phyloP scores from a whole-genome alignment of 2,329 filamentous ascomycete genomes.

The Neopestalotiopsis rosae region DNA sequence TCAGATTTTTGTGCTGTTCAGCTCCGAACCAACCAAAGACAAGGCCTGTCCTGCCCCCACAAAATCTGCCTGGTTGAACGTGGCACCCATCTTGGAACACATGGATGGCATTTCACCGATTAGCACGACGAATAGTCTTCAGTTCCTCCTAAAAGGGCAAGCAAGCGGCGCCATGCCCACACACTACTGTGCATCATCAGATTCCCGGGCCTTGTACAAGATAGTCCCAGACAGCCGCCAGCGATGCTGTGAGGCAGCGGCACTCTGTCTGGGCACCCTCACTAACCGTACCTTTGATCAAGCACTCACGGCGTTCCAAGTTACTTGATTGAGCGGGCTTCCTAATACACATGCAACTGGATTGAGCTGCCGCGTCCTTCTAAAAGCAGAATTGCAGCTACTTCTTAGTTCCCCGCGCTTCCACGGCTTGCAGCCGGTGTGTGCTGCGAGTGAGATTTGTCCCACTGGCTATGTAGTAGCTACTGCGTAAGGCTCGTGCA shows the following conservation, averaged over 20 bases:
- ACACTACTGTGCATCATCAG: slow-evolving; percentile 1
- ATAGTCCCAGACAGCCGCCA: background rate
- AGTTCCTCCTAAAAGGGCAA: background rate
- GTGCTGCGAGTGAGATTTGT: background rate
- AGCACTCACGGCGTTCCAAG: background rate
- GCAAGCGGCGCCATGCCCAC: background rate
- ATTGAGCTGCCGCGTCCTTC: background rate
- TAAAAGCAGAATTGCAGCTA: background rate
- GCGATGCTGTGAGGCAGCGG: background rate
- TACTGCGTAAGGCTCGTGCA: background rate
- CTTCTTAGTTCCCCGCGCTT: background rate
- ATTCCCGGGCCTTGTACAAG: background rate
- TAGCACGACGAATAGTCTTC: background rate
- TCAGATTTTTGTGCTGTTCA: background rate
- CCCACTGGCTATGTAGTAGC: background rate
- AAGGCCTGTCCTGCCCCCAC: background rate
- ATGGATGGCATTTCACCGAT: background rate
- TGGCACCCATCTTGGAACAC: background rate
- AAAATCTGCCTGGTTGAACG: background rate
- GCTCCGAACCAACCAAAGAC: background rate
- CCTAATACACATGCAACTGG: background rate
- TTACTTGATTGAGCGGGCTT: background rate
- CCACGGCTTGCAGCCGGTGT: background rate
- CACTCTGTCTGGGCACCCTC: background rate
- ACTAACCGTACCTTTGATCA: background rate